Base-by-base conservation (phyloP, 1,139 yeast genomes). In the Saccharomyces uvarum region DNA sequence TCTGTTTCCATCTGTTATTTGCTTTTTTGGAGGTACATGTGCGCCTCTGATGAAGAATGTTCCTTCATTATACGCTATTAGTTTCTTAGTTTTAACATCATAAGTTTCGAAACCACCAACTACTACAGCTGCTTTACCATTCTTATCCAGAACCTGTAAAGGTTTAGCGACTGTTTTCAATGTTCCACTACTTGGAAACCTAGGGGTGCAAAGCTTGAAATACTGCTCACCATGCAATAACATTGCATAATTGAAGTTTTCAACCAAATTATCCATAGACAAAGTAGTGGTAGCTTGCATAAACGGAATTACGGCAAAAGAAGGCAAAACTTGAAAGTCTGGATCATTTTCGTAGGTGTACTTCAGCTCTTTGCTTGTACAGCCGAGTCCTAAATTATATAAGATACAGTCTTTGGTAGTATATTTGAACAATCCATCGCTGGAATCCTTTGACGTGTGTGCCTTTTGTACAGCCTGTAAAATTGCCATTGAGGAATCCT, bases 151-250 rank as follows among this genome's bases (percentile, higher is more conserved):
- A 24, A 88, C 82, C 44, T 87, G 88, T 56, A 91, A 75, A 50
- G 96, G 91, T 59, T 71, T 75, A 58, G 81, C 79, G 48, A 78
- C 76, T 16, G 96, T 87, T 59, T 73, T 78, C 53, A 90, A 70
- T 2, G 74, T 71, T 11, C 83, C 93, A 56, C 80, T 82, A 4
- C 87, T 81, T 61, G 97, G 96, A 56, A 93, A 77, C 60, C 96
- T 95, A 78, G 80, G 84, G 71, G 86, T 82, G 63, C 80, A 80
- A 61, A 93, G 74, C 73, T 84, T 91, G 64, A 91, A 77, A 72
- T 87, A 93, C 71, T 93, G 98, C 74, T 93, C 99, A 59, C 99
- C 99, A 70, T 93, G 98, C 65, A 93, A 78, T 69, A 93, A 79
- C 74, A 85, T 78, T 83, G 86, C 82, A 62, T 95, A 96, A 75